phyloP scores from a whole-genome alignment of 2,329 filamentous ascomycete species.

The Cladosporium austrohemisphaericum region DNA sequence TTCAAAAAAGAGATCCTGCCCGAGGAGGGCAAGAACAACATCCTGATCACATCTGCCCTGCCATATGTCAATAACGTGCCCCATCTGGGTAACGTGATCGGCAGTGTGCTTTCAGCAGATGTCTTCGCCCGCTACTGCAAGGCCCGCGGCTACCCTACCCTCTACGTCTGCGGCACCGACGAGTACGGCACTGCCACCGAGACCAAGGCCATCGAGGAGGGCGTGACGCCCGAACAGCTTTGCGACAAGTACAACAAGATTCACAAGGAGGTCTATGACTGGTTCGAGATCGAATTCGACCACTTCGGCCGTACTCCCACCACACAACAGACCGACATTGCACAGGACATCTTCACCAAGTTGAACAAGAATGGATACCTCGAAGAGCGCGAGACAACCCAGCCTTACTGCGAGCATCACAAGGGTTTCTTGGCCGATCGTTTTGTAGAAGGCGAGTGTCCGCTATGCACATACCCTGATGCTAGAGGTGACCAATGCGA shows the following conservation, averaged over 20 bases:
- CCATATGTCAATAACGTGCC: conserved; percentile 73
- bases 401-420: conserved; percentile 76
- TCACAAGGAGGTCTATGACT: conserved; percentile 87
- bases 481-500: conserved; percentile 54
- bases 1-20: conserved; percentile 41
- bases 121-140: conserved; percentile 72
- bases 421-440: conserved; percentile 73
- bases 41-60: conserved; percentile 86
- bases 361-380: conserved; percentile 86
- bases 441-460: conserved; percentile 76
- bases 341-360: conserved; percentile 83
- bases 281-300: conserved; percentile 94
- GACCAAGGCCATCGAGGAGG: conserved; percentile 89
- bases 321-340: conserved; percentile 82
- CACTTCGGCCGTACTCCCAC: conserved; percentile 93
- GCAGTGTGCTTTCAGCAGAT: conserved; percentile 81
- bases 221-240: conserved; percentile 74
- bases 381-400: conserved; percentile 79
- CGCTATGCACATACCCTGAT: conserved; percentile 58
- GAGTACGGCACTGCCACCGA: conserved; percentile 96
- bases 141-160: conserved; percentile 71
- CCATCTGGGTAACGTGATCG: conserved; percentile 82
- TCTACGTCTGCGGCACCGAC: conserved; percentile 85
- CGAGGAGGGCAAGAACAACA: conserved; percentile 66
- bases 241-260: conserved; percentile 91